Evolutionary conservation across 2,329 filamentous ascomycete species (phyloP), one percentile per base, ranked within the genome.

Genomic region (Lachnellula hyalina): DNA sequence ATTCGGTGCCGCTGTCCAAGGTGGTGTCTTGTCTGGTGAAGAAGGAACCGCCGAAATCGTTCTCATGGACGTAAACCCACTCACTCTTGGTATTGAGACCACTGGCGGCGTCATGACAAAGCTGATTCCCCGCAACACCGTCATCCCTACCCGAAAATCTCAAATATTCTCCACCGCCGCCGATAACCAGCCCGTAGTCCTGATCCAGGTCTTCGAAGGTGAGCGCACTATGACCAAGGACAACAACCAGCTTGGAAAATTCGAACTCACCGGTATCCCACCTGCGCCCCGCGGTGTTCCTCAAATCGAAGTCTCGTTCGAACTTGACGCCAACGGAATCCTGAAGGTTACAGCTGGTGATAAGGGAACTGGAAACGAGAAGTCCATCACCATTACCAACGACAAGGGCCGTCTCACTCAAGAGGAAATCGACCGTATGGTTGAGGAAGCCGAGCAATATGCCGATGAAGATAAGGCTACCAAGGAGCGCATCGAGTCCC

Each of bases 391-490:
- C 67, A 99, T 99, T 73, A 97, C 89, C 78, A 97, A 99, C 79
- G 94, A 99, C 79, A 97, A 97, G 86, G 94, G 94, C 65, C 93
- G 94, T 74, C 87, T 99, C 51, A 91, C 88, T 68, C 87, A 88
- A 70, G 94, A 99, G 67, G 94, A 99, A 76, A 99, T 99, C 67
- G 93, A 97, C 75, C 94, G 94, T 75, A 99, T 99, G 94, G 91
- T 99, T 62, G 86, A 87, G 66, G 94, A 99, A 78, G 94, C 94
- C 59, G 94, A 97, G 85, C 90, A 96, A 79, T 97, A 92, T 73
- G 94, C 94, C 71, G 94, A 99, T 75, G 94, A 97, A 78, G 94
- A 99, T 81, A 97, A 97, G 85, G 92, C 92, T 61, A 95, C 90
- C 70, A 90, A 91, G 72, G 90, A 94, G 80, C 92, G 92, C 78